Evolutionary conservation across 345 rosid genomes (phyloP), one percentile per base, ranked within the genome.

Genomic region (Toxicodendron radicans): DNA sequence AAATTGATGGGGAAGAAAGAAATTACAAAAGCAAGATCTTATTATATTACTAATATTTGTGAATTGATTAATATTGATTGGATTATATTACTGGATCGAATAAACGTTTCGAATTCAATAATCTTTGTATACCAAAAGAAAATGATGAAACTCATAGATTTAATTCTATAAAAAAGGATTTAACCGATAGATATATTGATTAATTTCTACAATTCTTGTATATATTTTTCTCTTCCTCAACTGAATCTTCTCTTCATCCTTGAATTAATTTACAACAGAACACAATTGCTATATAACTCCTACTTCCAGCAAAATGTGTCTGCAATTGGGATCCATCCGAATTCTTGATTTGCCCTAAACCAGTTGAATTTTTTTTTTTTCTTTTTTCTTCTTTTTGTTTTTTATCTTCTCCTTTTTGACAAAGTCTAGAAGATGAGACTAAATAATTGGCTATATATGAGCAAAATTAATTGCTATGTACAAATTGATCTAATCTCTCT

Each of bases 71-170:
- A 27, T 27, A 27, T 2, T 2, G 30, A 27, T 2, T 2, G 30
- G 30, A 27, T 27, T 1, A 27, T 27, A 1, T 27, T 27, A 27
- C 2, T 27, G 30, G 30, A 27, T 27, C 2, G 30, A 27, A 27
- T 27, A 27, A 27, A 27, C 30, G 30, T 27, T 27, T 27, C 30
- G 30, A 1, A 27, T 27, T 27, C 30, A 27, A 27, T 27, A 27
- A 27, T 27, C 30, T 27, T 27, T 27, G 30, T 1, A 27, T 1
- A 18, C 16, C 13, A 49, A 68, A 33, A 68, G 21, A 11, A 18
- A 52, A 20, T 32, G 9, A 21, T 27, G 18, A 68, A 49, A 4
- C 52, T 52, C 72, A 68, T 68, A 60, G 72, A 68, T 53, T 53
- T 41, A 30, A 68, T 68, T 68, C 49, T 58, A 23, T 18, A 13